Evolutionary conservation across 331 rosid species (phyloP), one percentile per base, ranked within the genome.

Genomic region (Malus hybrid): DNA sequence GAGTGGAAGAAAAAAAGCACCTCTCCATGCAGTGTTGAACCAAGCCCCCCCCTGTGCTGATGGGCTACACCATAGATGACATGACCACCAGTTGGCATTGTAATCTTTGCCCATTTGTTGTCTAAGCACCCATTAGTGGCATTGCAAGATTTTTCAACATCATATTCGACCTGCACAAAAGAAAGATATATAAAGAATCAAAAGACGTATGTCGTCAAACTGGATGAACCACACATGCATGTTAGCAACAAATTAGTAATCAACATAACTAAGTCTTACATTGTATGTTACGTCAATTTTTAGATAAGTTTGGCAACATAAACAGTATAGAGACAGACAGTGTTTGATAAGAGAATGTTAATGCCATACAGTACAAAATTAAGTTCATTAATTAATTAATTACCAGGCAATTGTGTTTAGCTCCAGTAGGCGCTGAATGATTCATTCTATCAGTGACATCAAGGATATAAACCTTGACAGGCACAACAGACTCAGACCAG

Each of bases 61-160:
- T 86, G 90, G 69, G 90, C 87, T 33, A 76, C 90, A 28, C 80
- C 87, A 39, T 86, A 86, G 76, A 86, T 16, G n/a, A 86, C 27
- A 69, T 76, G 78, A 16, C 87, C 90, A 55, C 76, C 83, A 2
- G 34, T 57, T 46, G 86, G 86, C 28, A 86, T 10, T 5, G 48
- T 70, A 14, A 59, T 52, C 44, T 18, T 79, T 55, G 76, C 42
- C 73, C 70, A 31, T 36, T 76, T 68, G 10, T 28, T 52, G 71
- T 74, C 65, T 39, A 28, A 46, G 52, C 84, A 81, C n/a, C 44
- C 70, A 29, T 29, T 27, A 7, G 60, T 24, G 22, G 69, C 16
- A 33, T 36, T 73, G 78, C 84, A 83, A 59, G 87, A 71, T 20
- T 60, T 75, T 19, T 64, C 76, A 19, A 83, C 74, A 3, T 76